Base-by-base conservation (phyloP, 768 basidiomycete genomes). In the Phanerodontia chrysosporium region DNA sequence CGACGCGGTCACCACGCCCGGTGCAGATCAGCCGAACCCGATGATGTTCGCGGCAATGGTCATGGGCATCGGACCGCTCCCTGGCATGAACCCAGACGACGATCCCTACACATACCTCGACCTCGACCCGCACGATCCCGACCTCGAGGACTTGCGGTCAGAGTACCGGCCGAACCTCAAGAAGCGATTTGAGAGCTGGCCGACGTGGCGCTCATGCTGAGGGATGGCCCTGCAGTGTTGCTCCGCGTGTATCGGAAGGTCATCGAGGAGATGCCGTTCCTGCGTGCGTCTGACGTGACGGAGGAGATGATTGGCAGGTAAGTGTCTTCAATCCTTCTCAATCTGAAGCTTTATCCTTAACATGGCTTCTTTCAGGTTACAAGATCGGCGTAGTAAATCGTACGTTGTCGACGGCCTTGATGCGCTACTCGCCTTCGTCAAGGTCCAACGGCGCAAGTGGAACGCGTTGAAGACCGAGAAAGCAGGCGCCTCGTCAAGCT, bases 11-110 rank as follows among this genome's bases (percentile, higher is more conserved):
- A 59, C 72, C 13, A 80, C 83, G 0, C 76, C 78, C 0, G 70
- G 70, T 1, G 57, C 67, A 9, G 66, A 69, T 2, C 66, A 72
- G 1, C 52, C 80, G 30, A 74, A 81, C 59, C 83, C 83, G 1
- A 77, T 86, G 76, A 78, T 84, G 2, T 78, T 87, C 54, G 84
- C 86, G 0, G 84, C 85, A 16, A 80, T 86, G 78, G 80, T 88
- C 77, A 82, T 85, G 67, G 82, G 82, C 1, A 57, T 83, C 22
- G 78, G 80, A 1, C 54, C 78, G 10, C 70, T 75, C 2, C 74
- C 73, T 0, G 74, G 74, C 0, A 69, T 71, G 61, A 75, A 72
- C 46, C 75, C 66, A 59, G 69, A 45, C 2, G 79, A 81, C 12
- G 79, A 73, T 1, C 65, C 72, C 8, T 85, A 87, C 57, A 68